phyloP scores from a whole-genome alignment of 208 protist genomes.

The Porcisia deanei region DNA sequence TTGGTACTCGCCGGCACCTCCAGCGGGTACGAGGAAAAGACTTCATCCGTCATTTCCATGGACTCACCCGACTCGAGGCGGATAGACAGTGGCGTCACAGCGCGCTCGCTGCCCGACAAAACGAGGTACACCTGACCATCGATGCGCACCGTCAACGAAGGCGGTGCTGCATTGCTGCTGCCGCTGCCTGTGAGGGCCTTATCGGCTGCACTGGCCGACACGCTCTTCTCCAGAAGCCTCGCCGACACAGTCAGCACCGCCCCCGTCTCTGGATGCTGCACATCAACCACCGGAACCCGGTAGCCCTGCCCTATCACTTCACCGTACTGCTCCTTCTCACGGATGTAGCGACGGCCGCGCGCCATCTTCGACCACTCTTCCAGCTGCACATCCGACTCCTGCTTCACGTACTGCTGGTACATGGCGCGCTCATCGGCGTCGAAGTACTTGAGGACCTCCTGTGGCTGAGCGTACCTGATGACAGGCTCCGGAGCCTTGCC shows the following conservation, averaged over 20 bases:
- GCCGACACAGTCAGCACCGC: conserved; percentile 57
- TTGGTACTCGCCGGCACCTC: conserved; percentile 51
- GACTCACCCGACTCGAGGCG: conserved; percentile 74
- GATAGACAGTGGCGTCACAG: conserved; percentile 58
- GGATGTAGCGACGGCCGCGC: conserved; percentile 62
- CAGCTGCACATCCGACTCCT: conserved; percentile 62
- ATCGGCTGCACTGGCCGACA: conserved; percentile 1
- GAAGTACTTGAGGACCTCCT: conserved; percentile 73
- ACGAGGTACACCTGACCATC: conserved; percentile 59
- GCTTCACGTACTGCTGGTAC: conserved; percentile 80
- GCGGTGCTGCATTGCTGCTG: not conserved
- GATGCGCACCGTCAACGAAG: conserved; percentile 29
- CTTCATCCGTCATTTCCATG: conserved; percentile 69
- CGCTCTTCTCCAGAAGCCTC: conserved; percentile 44
- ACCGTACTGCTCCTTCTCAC: conserved; percentile 73
- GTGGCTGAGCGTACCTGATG: conserved; percentile 67
- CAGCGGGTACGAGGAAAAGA: conserved; percentile 62
- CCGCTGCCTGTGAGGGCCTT: not conserved
- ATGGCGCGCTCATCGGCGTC: conserved; percentile 71
- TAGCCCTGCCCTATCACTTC: conserved; percentile 51
- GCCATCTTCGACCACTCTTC: conserved; percentile 52
- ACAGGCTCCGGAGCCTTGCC: conserved; percentile 76
- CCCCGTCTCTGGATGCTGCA: conserved; percentile 55
- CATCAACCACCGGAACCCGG: conserved; percentile 65
- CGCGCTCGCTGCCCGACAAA: conserved; percentile 40